Evolutionary conservation across 1,284 basidiomycete genomes (phyloP).

Genomic region (Irpex sp.): DNA sequence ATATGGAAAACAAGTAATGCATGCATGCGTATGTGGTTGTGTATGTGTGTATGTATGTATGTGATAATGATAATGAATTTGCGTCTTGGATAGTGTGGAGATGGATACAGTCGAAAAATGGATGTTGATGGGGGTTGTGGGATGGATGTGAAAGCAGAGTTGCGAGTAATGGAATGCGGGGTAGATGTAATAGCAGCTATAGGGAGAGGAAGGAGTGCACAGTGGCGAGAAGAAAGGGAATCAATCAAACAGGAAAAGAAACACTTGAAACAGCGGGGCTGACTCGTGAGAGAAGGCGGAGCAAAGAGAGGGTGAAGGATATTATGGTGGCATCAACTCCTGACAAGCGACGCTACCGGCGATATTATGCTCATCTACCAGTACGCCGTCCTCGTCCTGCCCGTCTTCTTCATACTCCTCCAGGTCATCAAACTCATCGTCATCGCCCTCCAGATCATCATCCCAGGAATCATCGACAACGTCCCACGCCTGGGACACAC

Average conservation of each 20-base stretch:
- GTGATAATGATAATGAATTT: neutral
- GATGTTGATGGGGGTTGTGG: neutral
- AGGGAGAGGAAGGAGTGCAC: neutral
- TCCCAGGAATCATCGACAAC: conserved; percentile 6
- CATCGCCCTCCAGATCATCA: conserved; percentile 8
- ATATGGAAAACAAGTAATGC: neutral
- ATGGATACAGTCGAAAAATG: neutral
- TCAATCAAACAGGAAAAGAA: neutral
- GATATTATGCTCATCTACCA: conserved; percentile 28
- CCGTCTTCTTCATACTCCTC: conserved; percentile 17
- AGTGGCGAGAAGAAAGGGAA: neutral
- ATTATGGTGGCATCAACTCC: conserved; percentile 18
- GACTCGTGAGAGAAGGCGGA: neutral
- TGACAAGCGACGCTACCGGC: conserved; percentile 27
- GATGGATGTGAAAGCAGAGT: too few species aligned
- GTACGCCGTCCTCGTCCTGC: conserved; percentile 24
- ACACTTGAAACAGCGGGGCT: neutral
- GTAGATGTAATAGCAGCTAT: neutral
- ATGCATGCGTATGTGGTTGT: neutral
- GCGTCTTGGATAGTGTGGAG: neutral
- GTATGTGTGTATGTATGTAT: neutral
- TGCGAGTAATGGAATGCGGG: neutral
- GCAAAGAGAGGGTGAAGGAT: neutral
- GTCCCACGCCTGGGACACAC: neutral
- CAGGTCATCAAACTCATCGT: conserved; percentile 4